Percentiles rank a stretch among this genome's conserved stretches.
phyloP scores from a whole-genome alignment of 495 filamentous ascomycete species.

The Tuber borchii region DNA sequence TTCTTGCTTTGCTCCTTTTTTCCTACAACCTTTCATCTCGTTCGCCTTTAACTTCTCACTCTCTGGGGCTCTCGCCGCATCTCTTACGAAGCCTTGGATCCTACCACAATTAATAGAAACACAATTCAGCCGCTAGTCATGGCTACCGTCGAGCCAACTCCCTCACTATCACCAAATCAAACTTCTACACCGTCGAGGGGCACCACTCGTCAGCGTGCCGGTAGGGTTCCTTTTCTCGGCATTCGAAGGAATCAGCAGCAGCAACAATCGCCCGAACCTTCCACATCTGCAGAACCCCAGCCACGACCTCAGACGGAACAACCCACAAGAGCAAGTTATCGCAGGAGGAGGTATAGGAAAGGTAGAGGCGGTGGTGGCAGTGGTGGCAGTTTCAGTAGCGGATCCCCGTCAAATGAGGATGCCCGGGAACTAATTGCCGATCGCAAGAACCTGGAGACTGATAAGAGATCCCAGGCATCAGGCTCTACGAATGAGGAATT shows the following conservation, averaged over 20 bases:
- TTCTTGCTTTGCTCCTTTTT: neutral
- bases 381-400: slow-evolving; percentile 8
- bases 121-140: slow-evolving; percentile 3
- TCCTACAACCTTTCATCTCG: neutral
- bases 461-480: neutral
- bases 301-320: slow-evolving; percentile 13
- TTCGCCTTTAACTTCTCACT: neutral
- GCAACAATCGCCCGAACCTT: slow-evolving; percentile 4
- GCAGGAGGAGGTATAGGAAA: slow-evolving; percentile 14
- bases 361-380: slow-evolving; percentile 11
- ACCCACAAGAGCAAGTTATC: slow-evolving; percentile 11
- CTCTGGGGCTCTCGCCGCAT: neutral
- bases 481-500: slow-evolving; percentile 1
- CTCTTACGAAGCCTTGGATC: slow-evolving; percentile 9
- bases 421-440: slow-evolving; percentile 11
- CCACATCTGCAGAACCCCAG: neutral
- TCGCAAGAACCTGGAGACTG: slow-evolving; percentile 5
- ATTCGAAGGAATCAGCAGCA: slow-evolving; percentile 21
- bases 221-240: slow-evolving; percentile 26
- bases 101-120: slow-evolving; percentile 7
- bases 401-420: slow-evolving; percentile 9
- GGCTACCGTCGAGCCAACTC: slow-evolving; percentile 27
- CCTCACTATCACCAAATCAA: slow-evolving; percentile 4
- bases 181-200: slow-evolving; percentile 11
- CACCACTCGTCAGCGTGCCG: slow-evolving; percentile 8